phyloP scores from a whole-genome alignment of 1,139 yeast genomes.

The Kodamaea sp. region DNA sequence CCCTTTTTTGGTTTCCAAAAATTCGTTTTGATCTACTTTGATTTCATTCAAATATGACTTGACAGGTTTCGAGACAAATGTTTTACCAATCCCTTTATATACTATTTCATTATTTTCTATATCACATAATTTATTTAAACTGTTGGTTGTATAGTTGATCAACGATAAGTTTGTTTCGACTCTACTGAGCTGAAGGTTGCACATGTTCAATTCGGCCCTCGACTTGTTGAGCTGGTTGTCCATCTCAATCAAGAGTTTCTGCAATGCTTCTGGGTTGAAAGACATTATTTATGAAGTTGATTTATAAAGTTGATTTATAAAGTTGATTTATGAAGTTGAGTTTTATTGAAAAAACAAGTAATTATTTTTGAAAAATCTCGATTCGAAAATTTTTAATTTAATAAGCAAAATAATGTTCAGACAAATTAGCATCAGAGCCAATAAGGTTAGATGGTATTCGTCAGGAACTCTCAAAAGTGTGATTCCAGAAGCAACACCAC shows the following conservation, averaged over 20 bases:
- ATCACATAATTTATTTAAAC: slow-evolving; percentile 42
- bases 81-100: slow-evolving; percentile 86
- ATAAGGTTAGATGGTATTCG: slow-evolving; percentile 1
- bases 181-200: slow-evolving; percentile 55
- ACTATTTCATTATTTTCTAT: slow-evolving; percentile 44
- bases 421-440: too few relatives aligned
- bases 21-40: slow-evolving; percentile 48
- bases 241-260: slow-evolving; percentile 57
- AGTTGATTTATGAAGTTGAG: neutral
- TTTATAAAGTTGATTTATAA: neutral
- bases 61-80: slow-evolving; percentile 50
- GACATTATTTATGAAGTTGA: slow-evolving; percentile 16
- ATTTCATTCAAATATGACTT: slow-evolving; percentile 48
- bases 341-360: slow-evolving; percentile 1
- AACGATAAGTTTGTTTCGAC: slow-evolving; percentile 56
- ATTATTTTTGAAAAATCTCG: neutral
- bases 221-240: slow-evolving; percentile 57
- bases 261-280: slow-evolving; percentile 50
- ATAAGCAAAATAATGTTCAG: neutral
- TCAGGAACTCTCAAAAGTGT: slow-evolving; percentile 11
- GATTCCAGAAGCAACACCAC: slow-evolving; percentile 16
- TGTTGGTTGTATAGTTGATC: slow-evolving; percentile 53
- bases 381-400: neutral
- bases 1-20: slow-evolving; percentile 57
- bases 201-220: slow-evolving; percentile 61